Percentiles rank a stretch among this genome's conserved stretches.
Evolutionary conservation across 2,329 filamentous ascomycete species (phyloP).

Genomic region (Elsinoe arachidis): DNA sequence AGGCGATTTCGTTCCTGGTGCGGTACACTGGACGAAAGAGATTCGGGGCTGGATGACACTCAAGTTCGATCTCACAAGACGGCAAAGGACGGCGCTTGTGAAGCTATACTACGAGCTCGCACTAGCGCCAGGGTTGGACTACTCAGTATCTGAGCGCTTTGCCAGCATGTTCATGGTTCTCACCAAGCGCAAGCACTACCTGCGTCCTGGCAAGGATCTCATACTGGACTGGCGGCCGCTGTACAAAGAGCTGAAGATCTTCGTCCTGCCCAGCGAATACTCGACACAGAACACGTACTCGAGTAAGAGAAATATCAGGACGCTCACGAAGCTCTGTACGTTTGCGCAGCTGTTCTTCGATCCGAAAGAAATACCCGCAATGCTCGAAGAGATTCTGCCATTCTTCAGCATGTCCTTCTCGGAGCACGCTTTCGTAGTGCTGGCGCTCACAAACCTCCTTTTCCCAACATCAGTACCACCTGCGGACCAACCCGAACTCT

Average conservation of each 20-base stretch:
- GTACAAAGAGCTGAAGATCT: conserved; percentile 84
- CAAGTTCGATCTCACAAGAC: conserved; percentile 91
- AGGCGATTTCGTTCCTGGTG: conserved; percentile 88
- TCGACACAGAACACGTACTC: conserved; percentile 49
- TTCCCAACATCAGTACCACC: conserved; percentile 77
- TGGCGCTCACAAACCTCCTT: conserved; percentile 75
- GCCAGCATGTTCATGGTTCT: conserved; percentile 92
- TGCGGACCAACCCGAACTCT: conserved; percentile 61
- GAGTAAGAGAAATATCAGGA: conserved; percentile 57
- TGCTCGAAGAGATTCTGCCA: conserved; percentile 46
- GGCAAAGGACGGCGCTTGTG: conserved; percentile 72
- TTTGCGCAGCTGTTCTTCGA: conserved; percentile 92
- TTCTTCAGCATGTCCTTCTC: conserved; percentile 88
- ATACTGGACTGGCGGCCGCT: conserved; percentile 85
- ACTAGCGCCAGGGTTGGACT: conserved; percentile 81
- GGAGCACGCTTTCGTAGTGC: conserved; percentile 87
- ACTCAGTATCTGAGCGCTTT: conserved; percentile 75
- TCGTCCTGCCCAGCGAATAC: conserved; percentile 79
- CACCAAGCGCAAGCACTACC: conserved; percentile 97
- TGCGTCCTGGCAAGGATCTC: conserved; percentile 84
- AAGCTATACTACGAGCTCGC: conserved; percentile 91
- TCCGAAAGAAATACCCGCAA: conserved; percentile 68
- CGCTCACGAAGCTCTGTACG: conserved; percentile 79
- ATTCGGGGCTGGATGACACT: conserved; percentile 89
- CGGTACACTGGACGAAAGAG: conserved; percentile 94